phyloP scores from a whole-genome alignment of 495 filamentous ascomycete genomes.

The Xylaria curta region DNA sequence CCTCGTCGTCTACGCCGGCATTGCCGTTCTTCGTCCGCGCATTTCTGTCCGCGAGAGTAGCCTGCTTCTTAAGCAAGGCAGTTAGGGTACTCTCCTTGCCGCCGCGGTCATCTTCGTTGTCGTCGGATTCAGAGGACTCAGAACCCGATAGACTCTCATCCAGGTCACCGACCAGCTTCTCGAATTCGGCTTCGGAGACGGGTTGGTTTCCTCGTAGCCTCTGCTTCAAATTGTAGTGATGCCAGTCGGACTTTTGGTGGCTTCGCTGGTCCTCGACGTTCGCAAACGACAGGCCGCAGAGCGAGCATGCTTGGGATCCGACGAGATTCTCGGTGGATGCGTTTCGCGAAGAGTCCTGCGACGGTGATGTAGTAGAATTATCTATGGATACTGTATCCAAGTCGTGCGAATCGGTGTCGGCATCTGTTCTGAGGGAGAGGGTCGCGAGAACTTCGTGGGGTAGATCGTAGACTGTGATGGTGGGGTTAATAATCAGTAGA shows the following conservation, averaged over 20 bases:
- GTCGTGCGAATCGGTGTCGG: slow-evolving; percentile 38
- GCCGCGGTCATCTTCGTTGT: slow-evolving; percentile 52
- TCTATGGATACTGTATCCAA: slow-evolving; percentile 33
- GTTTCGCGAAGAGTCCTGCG: slow-evolving; percentile 47
- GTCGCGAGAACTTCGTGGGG: slow-evolving; percentile 77
- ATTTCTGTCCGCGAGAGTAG: slow-evolving; percentile 63
- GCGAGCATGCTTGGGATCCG: slow-evolving; percentile 77
- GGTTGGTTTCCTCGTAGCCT: slow-evolving; percentile 72
- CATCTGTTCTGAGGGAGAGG: slow-evolving; percentile 63
- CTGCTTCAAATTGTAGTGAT: slow-evolving; percentile 93
- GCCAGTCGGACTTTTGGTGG: slow-evolving; percentile 90
- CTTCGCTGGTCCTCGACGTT: slow-evolving; percentile 81
- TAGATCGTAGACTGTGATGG: slow-evolving; percentile 78
- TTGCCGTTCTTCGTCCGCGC: slow-evolving; percentile 29
- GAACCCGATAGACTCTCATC: slow-evolving; percentile 92
- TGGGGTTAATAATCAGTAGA: slow-evolving; percentile 25
- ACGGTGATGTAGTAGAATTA: slow-evolving; percentile 31
- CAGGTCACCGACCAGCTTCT: slow-evolving; percentile 78
- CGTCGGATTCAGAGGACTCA: slow-evolving; percentile 60
- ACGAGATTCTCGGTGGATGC: slow-evolving; percentile 46
- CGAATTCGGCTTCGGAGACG: slow-evolving; percentile 81
- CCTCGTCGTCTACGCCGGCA: slow-evolving; percentile 49
- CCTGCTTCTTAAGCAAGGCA: slow-evolving; percentile 82
- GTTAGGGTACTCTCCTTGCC: slow-evolving; percentile 65
- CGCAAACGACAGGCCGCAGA: slow-evolving; percentile 74